A percentile compares a stretch with the other conserved stretches of the same genome.
phyloP scores from a whole-genome alignment of 164 flowering plant species.

The Magnolia kwangsiensis region DNA sequence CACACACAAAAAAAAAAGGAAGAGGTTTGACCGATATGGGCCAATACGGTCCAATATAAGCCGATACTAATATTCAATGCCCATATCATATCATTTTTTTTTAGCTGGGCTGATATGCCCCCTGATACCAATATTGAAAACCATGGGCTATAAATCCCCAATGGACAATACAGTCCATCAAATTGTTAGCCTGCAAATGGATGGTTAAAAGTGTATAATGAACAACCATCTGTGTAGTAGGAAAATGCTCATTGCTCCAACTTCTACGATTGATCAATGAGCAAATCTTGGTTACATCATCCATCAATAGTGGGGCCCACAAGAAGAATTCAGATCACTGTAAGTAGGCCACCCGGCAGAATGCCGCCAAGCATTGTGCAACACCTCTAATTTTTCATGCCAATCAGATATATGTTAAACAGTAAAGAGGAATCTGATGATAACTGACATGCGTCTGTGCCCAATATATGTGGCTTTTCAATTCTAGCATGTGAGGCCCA shows the following conservation, averaged over 20 bases:
- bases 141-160: background rate
- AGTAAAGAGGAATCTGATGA: background rate
- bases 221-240: background rate
- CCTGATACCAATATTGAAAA: too few species aligned
- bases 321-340: background rate
- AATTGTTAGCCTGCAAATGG: background rate
- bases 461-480: background rate
- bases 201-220: background rate
- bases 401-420: background rate
- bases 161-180: background rate
- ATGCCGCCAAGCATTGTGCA: too few species aligned
- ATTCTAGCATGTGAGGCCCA: too few species aligned
- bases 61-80: too few species aligned
- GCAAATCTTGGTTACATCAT: background rate
- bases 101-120: too few species aligned
- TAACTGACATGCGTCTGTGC: background rate
- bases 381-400: too few species aligned
- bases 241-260: too few species aligned
- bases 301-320: background rate
- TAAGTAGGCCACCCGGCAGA: background rate
- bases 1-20: too few species aligned
- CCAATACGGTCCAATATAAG: too few species aligned
- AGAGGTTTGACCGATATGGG: too few species aligned
- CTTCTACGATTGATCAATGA: background rate
- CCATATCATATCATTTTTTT: too few species aligned